These are phyloP conservation scores for Cardamine resedifolia DNA, from an alignment of 345 rosid genomes.

Conservation along the genomic window DNA sequence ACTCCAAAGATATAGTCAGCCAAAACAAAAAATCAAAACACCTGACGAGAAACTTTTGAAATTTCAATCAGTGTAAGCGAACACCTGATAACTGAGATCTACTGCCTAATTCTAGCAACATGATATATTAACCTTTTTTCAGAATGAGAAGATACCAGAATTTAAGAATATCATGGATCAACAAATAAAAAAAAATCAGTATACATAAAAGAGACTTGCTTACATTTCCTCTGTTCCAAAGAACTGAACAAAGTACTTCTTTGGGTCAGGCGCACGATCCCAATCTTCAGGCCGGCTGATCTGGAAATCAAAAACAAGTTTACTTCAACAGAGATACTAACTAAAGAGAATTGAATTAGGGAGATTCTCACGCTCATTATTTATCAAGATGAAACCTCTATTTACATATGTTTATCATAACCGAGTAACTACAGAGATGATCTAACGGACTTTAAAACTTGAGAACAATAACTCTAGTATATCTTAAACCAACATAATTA, in stretches of 20 bases:
- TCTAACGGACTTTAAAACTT: background rate
- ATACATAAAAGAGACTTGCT: slow-evolving; percentile 34
- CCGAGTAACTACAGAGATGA: background rate
- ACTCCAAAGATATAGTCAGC: slow-evolving; percentile 16
- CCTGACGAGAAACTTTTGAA: background rate
- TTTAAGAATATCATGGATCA: background rate
- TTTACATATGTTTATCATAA: background rate
- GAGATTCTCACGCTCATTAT: background rate
- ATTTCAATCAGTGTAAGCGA: background rate
- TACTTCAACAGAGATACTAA: slow-evolving; percentile 21
- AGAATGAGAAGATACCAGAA: slow-evolving; percentile 12
- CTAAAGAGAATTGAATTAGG: background rate
- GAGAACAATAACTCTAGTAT: background rate
- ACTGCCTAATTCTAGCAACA: slow-evolving; percentile 16
- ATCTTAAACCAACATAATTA: background rate
- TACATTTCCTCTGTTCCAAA: slow-evolving; percentile 97
- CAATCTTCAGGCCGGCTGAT: slow-evolving; percentile 85
- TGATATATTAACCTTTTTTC: background rate
- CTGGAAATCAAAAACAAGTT: slow-evolving; percentile 54
- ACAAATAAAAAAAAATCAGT: background rate
- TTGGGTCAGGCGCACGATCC: slow-evolving; percentile 69
- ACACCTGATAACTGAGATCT: slow-evolving; percentile 8
- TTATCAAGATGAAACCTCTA: background rate
- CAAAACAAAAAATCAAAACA: slow-evolving; percentile 7
- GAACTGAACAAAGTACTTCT: slow-evolving; percentile 84